Percentiles rank a stretch among this genome's conserved stretches.
Evolutionary conservation across 2,329 filamentous ascomycete genomes (phyloP).

Genomic region (Arthrobotrys entomopaga): DNA sequence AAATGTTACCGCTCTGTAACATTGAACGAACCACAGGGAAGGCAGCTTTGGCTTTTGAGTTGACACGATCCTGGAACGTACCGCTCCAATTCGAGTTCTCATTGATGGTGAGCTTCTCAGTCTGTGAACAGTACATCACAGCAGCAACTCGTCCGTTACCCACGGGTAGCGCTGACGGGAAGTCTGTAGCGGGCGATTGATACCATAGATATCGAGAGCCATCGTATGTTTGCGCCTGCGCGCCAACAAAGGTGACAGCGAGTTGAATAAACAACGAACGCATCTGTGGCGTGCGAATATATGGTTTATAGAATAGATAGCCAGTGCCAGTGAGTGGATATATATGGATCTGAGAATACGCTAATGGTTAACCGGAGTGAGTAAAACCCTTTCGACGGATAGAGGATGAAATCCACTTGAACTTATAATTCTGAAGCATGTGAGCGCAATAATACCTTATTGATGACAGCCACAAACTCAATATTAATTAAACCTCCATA

Average conservation of each 20-base stretch:
- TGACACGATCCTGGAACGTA: conserved; percentile 63
- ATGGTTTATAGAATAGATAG: no score
- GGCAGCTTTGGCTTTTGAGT: conserved; percentile 61
- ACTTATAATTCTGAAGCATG: no score
- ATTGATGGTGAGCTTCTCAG: conserved; percentile 65
- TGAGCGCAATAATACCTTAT: no score
- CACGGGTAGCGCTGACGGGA: conserved; percentile 64
- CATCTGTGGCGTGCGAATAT: conserved; percentile 6
- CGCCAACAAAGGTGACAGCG: conserved; percentile 11
- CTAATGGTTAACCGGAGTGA: no score
- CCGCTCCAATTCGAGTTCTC: conserved; percentile 66
- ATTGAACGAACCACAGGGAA: conserved; percentile 63
- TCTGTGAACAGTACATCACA: conserved; percentile 64
- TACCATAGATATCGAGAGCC: conserved; percentile 30
- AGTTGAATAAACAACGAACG: conserved; percentile 18
- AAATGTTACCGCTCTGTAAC: conserved; percentile 63
- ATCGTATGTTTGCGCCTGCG: conserved; percentile 23
- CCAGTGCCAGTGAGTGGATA: no score
- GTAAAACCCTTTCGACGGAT: no score
- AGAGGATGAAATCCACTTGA: no score
- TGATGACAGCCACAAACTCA: no score
- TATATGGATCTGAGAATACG: no score
- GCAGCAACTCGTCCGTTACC: conserved; percentile 65
- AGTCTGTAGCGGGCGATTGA: conserved; percentile 58
- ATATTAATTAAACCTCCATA: no score